Evolutionary conservation across 2,329 filamentous ascomycete species (phyloP).

Genomic region (Orbilia ellipsospora): DNA sequence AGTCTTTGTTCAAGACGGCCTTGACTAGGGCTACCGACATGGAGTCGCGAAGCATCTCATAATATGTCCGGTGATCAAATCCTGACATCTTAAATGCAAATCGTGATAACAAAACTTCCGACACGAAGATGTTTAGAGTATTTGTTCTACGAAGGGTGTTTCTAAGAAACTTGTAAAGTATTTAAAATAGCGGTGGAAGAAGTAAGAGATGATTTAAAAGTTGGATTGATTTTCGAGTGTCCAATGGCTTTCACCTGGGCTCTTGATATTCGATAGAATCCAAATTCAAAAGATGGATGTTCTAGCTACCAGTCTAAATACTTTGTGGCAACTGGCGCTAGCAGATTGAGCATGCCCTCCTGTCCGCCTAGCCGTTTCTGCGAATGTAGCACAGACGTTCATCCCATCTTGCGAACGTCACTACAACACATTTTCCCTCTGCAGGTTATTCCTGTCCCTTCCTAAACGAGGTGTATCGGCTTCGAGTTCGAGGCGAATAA

Average conservation of each 20-base stretch:
- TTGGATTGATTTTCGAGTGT: conserved; percentile 2
- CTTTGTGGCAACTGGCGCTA: conserved; percentile 8
- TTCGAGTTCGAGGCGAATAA: conserved; percentile 15
- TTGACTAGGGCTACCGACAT: conserved; percentile 53
- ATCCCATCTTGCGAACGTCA: conserved; percentile 14
- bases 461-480: conserved; percentile 12
- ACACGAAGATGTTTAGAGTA: conserved; percentile 12
- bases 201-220: neutral
- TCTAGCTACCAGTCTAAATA: conserved; percentile 40
- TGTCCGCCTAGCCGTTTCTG: no score
- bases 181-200: neutral
- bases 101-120: conserved; percentile 27
- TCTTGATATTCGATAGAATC: conserved; percentile 20
- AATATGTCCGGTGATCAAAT: conserved; percentile 53
- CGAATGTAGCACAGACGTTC: conserved; percentile 38
- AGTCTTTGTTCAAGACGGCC: conserved; percentile 51
- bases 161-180: neutral
- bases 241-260: conserved; percentile 38
- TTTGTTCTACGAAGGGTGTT: neutral
- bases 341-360: no score
- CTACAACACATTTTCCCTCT: conserved; percentile 38
- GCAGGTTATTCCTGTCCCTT: conserved; percentile 12
- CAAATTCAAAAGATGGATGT: conserved; percentile 15
- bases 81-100: conserved; percentile 42
- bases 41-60: conserved; percentile 49